phyloP scores from a whole-genome alignment of 75 land plant genomes.

The Cunninghamia lanceolata region DNA sequence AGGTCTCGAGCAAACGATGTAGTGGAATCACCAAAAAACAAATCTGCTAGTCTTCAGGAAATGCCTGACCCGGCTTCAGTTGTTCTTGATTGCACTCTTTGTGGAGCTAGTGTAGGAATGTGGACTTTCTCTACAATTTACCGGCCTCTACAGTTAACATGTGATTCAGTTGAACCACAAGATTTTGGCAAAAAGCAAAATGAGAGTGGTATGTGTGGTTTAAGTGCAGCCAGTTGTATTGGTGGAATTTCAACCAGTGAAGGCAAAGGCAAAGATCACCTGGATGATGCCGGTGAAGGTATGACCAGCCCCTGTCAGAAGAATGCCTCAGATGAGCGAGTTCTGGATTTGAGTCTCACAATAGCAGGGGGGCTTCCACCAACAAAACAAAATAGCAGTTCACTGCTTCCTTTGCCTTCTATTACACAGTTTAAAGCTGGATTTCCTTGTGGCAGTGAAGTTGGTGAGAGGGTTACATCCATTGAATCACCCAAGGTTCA shows the following conservation, averaged over 20 bases:
- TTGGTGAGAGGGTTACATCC: slow-evolving; percentile 20
- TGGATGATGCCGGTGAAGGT: slow-evolving; percentile 20
- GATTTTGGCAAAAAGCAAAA: slow-evolving; percentile 18
- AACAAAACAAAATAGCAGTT: slow-evolving; percentile 51
- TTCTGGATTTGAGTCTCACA: slow-evolving; percentile 58
- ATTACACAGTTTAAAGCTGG: slow-evolving; percentile 50
- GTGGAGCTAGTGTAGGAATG: slow-evolving; percentile 92
- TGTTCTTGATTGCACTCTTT: slow-evolving; percentile 84
- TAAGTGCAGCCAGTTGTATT: slow-evolving; percentile 31
- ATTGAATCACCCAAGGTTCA: slow-evolving; percentile 13
- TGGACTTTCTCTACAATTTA: slow-evolving; percentile 67
- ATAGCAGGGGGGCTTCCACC: slow-evolving; percentile 97
- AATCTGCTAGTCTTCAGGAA: slow-evolving; percentile 5
- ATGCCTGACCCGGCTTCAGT: slow-evolving; percentile 62
- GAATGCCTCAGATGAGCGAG: slow-evolving; percentile 12
- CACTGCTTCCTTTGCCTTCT: slow-evolving; percentile 49
- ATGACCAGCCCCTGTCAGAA: slow-evolving; percentile 15
- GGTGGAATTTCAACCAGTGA: slow-evolving; percentile 19
- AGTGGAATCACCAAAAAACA: slow-evolving; percentile 5
- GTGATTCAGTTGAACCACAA: slow-evolving; percentile 31
- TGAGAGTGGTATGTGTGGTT: slow-evolving; percentile 13
- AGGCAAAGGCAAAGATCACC: slow-evolving; percentile 15
- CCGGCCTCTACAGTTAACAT: slow-evolving; percentile 51
- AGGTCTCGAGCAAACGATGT: slow-evolving; percentile 4
- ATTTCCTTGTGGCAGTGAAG: slow-evolving; percentile 23